Evolutionary conservation across 169 alveolate genomes (phyloP).

Genomic region (Cryptosporidium meleagridis): DNA sequence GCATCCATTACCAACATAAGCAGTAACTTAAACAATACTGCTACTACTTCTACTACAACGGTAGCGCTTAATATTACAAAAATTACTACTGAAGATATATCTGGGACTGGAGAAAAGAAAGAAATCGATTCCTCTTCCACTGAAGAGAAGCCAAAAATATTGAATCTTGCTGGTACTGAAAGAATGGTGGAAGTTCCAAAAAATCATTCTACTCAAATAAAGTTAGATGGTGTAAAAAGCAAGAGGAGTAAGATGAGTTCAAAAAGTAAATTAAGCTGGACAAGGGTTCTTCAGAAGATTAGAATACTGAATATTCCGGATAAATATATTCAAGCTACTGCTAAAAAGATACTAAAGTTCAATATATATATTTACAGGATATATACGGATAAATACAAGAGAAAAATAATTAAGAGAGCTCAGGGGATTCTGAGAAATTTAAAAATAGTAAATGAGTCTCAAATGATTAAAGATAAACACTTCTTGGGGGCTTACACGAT

Average conservation of each 20-base stretch:
- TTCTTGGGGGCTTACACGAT: constrained; percentile 20
- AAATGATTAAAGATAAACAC: not conserved
- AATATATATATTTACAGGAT: not conserved
- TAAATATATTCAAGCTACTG: not conserved
- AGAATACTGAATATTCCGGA: not conserved
- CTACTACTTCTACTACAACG: not conserved
- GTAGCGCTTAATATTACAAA: not conserved
- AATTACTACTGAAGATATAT: not conserved
- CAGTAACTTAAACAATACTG: not conserved
- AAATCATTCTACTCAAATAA: not conserved
- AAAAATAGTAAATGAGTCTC: not conserved
- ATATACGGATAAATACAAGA: not conserved
- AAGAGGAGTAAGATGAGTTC: not conserved
- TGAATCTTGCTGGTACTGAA: not conserved
- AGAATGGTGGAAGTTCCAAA: not conserved
- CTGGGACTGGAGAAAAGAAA: not conserved
- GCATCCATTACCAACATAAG: not conserved
- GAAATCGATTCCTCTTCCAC: not conserved
- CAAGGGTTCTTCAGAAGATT: not conserved
- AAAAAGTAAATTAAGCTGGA: not conserved
- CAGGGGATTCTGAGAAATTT: not conserved
- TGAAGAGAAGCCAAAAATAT: not conserved
- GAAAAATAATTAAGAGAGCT: not conserved
- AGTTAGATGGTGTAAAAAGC: not conserved
- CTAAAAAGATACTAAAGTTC: not conserved